These are phyloP conservation scores for Russula sp. DNA, from an alignment of 768 basidiomycete species.

Conservation along the genomic window DNA sequence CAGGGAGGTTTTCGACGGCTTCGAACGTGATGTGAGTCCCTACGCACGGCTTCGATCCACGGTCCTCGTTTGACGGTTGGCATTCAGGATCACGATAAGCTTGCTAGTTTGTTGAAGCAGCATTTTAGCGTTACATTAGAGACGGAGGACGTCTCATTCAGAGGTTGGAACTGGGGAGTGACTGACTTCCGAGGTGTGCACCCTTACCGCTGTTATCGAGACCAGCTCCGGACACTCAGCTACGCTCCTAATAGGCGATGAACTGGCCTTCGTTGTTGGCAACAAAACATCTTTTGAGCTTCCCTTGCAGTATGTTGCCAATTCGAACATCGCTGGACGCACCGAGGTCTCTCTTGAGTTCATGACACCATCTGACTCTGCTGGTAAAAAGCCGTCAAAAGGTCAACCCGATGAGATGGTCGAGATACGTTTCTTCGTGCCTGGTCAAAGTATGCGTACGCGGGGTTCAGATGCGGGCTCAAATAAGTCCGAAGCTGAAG, in stretches of 20 bases:
- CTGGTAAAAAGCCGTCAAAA: constrained; percentile 37
- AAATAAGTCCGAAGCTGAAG: constrained; percentile 63
- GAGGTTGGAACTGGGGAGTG: constrained; percentile 98
- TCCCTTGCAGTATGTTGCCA: constrained; percentile 79
- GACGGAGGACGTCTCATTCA: constrained; percentile 76
- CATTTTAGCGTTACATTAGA: constrained; percentile 84
- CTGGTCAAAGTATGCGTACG: constrained; percentile 56
- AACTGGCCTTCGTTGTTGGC: constrained; percentile 84
- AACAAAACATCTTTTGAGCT: constrained; percentile 87
- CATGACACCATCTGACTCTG: constrained; percentile 41
- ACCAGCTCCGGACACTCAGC: constrained; percentile 4
- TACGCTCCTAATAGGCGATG: constrained; percentile 51
- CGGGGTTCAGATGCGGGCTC: constrained; percentile 67
- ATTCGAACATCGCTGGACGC: constrained; percentile 95
- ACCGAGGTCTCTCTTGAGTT: constrained; percentile 99
- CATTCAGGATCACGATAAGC: constrained; percentile 78
- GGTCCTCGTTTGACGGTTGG: constrained; percentile 3
- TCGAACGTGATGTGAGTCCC: constrained; percentile 70
- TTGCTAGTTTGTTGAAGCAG: constrained; percentile 75
- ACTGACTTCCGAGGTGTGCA: constrained; percentile 84
- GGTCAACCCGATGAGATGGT: constrained; percentile 73
- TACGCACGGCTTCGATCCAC: neutral
- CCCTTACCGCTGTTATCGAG: neutral
- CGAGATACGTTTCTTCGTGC: constrained; percentile 95
- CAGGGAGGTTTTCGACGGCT: constrained; percentile 88